Evolutionary conservation across 345 rosid genomes (phyloP).

Genomic region (Psidium guajava): DNA sequence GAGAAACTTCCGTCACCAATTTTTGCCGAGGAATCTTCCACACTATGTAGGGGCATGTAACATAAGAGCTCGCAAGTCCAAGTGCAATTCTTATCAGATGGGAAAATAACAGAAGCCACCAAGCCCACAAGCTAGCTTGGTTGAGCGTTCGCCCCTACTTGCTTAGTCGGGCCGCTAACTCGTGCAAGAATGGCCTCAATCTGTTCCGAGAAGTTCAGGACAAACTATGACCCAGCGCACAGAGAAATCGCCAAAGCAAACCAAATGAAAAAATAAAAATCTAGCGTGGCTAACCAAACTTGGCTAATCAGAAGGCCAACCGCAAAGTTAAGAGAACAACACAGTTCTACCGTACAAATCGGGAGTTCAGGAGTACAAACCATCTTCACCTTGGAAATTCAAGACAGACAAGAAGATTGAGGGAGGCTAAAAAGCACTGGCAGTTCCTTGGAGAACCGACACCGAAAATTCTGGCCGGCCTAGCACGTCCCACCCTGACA

Average conservation of each 20-base stretch:
- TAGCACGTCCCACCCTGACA: not conserved
- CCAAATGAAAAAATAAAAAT: not conserved
- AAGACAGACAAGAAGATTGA: not conserved
- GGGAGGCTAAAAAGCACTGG: not conserved
- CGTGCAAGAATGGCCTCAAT: accelerated
- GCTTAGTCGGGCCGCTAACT: accelerated
- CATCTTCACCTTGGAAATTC: not conserved
- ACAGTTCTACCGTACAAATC: not conserved
- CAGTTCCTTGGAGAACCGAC: not conserved
- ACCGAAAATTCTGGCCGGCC: not conserved
- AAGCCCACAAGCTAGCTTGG: not conserved
- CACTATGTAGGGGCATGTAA: accelerated
- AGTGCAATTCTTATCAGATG: not conserved
- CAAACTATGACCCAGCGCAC: not conserved
- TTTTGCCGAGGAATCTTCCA: not conserved
- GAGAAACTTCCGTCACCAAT: not conserved
- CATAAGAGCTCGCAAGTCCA: accelerated
- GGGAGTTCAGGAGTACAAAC: not conserved
- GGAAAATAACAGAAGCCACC: accelerated
- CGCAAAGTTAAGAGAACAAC: not conserved
- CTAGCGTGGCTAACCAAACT: not conserved
- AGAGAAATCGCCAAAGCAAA: not conserved
- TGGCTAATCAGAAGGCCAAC: not conserved
- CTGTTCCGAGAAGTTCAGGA: not conserved
- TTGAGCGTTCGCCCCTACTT: not conserved